These are phyloP conservation scores for Ogataea trehaloabstinens DNA, from an alignment of 805 yeast species.

Conservation along the genomic window DNA sequence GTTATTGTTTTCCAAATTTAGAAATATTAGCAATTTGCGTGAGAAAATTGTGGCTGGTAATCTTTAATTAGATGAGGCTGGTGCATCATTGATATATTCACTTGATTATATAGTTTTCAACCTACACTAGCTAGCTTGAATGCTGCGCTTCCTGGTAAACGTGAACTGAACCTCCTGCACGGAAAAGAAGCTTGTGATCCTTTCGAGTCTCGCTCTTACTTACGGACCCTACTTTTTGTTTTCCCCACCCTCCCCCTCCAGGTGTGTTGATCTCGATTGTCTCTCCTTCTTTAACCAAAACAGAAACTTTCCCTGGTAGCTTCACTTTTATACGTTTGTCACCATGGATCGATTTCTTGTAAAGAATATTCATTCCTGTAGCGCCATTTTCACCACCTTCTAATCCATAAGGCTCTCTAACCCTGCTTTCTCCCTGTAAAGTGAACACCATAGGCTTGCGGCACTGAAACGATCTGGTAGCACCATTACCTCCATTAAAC, in stretches of 20 bases:
- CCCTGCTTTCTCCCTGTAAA: too few species aligned
- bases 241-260: slow-evolving; percentile 90
- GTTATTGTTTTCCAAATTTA: slow-evolving; percentile 15
- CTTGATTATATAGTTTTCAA: too few species aligned
- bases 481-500: too few species aligned
- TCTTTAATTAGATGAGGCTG: background rate
- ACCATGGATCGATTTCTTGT: slow-evolving; percentile 14
- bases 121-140: too few species aligned
- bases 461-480: too few species aligned
- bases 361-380: slow-evolving; percentile 30
- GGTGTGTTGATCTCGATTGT: slow-evolving; percentile 67
- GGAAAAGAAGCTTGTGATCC: background rate
- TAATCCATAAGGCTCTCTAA: too few species aligned
- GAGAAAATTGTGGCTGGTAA: background rate
- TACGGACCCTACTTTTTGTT: too few species aligned
- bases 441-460: too few species aligned
- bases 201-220: too few species aligned
- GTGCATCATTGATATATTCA: too few species aligned
- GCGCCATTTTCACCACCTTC: too few species aligned
- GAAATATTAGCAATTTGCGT: slow-evolving; percentile 6
- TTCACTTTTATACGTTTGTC: slow-evolving; percentile 31
- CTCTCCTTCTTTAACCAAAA: slow-evolving; percentile 58
- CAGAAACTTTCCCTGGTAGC: slow-evolving; percentile 64
- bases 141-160: too few species aligned
- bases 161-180: background rate